Base-by-base conservation (phyloP, 441 rosid species). In the Jatropha podagrica region DNA sequence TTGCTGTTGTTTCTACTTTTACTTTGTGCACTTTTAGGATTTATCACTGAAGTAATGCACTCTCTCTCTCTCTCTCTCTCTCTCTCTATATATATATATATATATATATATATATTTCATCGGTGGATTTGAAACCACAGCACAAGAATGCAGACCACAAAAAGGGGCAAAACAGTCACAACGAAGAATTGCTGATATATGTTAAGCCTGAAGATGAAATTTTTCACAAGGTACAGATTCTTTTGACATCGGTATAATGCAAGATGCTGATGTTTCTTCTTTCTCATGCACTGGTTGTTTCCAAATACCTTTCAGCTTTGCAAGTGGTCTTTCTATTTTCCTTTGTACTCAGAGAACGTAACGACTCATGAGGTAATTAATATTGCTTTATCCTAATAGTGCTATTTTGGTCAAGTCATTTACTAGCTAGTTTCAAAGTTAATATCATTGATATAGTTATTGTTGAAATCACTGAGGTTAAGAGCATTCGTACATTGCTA, bases 181-280 rank as follows among this genome's bases (percentile, higher is more conserved):
- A 69, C 13, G 83, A 81, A 58, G 96, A 88, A 60, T 86, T 75
- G 59, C 77, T 89, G 41, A 7, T 90, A 78, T 95, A 87, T 56
- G 75, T 81, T 68, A 95, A 95, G 81, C 92, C 88, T 0, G 98
- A 95, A 84, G 97, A 95, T 85, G 97, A 95, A 84, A 88, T 90
- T 51, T 87, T 95, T 75, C 92, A 90, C 56, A 78, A 91, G 94
- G 98, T 93, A 80, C 44, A 64, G 6, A 60, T 64, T 63, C 58
- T 61, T 56, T 77, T 79, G 18, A 63, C 27, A 59, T 46, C 23
- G n/a, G 0, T 18, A 23, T 67, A n/a, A 7, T 49, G 26, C 15
- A 52, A 32, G 8, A 52, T 27, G 4, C 5, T 69, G 66, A 23
- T 72, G 15, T 11, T 48, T 32, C 49, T 44, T 20, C 10, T 38